Evolutionary conservation across 306 rosid genomes (phyloP).

Genomic region (cucumber (Cucumis sativus)): DNA sequence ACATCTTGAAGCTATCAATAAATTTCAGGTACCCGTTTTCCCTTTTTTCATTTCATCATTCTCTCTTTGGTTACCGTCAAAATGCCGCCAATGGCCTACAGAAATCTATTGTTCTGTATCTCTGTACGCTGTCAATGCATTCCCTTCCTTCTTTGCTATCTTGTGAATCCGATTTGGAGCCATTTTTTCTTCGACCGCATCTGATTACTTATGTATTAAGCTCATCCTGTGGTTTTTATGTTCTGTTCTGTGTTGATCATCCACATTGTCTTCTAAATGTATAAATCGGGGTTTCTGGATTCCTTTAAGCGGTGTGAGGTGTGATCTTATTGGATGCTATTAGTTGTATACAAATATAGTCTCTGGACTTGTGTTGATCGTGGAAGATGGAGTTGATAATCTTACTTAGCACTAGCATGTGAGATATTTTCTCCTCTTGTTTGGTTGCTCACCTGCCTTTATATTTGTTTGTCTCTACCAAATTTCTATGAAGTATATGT

Average conservation of each 20-base stretch:
- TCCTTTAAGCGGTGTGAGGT: not conserved
- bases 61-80: constrained; percentile 15
- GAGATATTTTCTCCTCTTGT: not conserved
- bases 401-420: not conserved
- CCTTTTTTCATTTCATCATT: not conserved
- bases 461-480: not conserved
- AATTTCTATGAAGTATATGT: not conserved
- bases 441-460: not conserved
- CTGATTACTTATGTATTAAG: not conserved
- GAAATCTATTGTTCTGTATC: not conserved
- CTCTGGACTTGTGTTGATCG: not conserved
- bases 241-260: not conserved
- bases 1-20: not conserved
- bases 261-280: not conserved
- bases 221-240: not conserved
- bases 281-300: not conserved
- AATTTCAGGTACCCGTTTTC: not conserved
- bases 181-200: not conserved
- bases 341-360: no score
- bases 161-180: not conserved
- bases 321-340: not conserved
- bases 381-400: not conserved
- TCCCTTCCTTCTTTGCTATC: no score
- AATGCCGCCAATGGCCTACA: not conserved
- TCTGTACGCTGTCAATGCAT: not conserved